Conservation (phyloP, 192 early-diverging fungal species). For the Entomortierella chlamydospora region DNA sequence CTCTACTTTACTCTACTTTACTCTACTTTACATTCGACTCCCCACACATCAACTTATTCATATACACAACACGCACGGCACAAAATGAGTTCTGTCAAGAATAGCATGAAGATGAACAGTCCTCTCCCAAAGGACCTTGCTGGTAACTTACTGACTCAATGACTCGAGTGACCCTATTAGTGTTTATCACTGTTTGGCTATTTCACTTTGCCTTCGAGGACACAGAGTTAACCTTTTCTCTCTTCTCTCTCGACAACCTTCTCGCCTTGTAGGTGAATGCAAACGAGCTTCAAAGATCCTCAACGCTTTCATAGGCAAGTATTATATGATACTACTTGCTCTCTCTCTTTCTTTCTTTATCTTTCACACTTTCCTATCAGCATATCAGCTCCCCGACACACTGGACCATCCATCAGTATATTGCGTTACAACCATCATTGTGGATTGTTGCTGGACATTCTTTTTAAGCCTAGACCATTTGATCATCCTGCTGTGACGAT, state of each 20-base stretch:
- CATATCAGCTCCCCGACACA: too few relatives aligned
- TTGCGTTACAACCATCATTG: too few relatives aligned
- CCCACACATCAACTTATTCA: constrained; percentile 10
- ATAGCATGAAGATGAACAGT: constrained; percentile 50
- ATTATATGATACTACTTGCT: too few relatives aligned
- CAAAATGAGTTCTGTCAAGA: constrained; percentile 37
- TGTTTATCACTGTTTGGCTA: too few relatives aligned
- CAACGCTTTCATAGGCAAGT: constrained; percentile 64
- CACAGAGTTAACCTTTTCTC: background rate
- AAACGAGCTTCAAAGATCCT: constrained; percentile 63
- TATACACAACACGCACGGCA: background rate
- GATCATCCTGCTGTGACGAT: constrained; percentile 2
- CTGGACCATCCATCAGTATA: too few relatives aligned
- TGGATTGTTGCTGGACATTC: too few relatives aligned
- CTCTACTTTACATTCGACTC: too few relatives aligned
- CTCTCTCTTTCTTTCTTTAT: background rate
- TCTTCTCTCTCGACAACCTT: background rate
- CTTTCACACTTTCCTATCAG: background rate
- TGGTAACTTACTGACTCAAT: too few relatives aligned
- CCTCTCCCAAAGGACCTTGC: constrained; percentile 50
- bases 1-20: background rate
- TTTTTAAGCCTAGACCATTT: too few relatives aligned
- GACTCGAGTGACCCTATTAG: too few relatives aligned
- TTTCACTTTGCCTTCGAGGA: too few relatives aligned
- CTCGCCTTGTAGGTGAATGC: constrained; percentile 55